A percentile compares a stretch with the other conserved stretches of the same genome.
These are phyloP conservation scores for Jacaranda mimosifolia DNA, from an alignment of 257 asterid genomes.

Conservation along the genomic window DNA sequence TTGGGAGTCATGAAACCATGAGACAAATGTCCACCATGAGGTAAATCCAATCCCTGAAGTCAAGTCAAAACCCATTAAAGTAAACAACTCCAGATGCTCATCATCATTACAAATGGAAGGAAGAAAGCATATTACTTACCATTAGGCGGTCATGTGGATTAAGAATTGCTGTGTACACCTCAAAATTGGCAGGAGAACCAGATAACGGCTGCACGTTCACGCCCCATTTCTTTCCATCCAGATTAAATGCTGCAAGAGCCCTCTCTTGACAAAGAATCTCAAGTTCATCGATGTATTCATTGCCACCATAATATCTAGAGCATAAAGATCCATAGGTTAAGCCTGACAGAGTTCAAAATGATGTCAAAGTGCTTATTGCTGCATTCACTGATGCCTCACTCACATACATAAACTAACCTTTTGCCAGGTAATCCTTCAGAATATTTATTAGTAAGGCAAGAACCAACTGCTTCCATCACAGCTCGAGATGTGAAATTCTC, in stretches of 20 bases:
- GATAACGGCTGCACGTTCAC: slow-evolving; percentile 95
- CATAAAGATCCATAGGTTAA: slow-evolving; percentile 6
- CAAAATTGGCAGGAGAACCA: slow-evolving; percentile 98
- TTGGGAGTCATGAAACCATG: slow-evolving; percentile 98
- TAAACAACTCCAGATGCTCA: slow-evolving; percentile 12
- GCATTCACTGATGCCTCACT: not conserved
- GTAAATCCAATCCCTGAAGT: slow-evolving; percentile 89
- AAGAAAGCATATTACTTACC: slow-evolving; percentile 51
- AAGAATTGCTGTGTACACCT: slow-evolving; percentile 89
- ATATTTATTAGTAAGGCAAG: slow-evolving; percentile 95
- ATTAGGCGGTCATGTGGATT: slow-evolving; percentile 91
- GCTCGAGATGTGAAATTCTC: slow-evolving; percentile 98
- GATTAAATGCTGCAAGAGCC: slow-evolving; percentile 86
- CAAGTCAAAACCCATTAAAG: slow-evolving; percentile 22
- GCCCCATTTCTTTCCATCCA: slow-evolving; percentile 85
- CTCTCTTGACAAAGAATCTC: slow-evolving; percentile 94
- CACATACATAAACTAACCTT: slow-evolving; percentile 56
- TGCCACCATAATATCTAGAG: slow-evolving; percentile 91
- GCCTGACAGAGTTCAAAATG: slow-evolving; percentile 9
- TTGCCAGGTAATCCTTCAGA: slow-evolving; percentile 97
- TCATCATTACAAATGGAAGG: not conserved
- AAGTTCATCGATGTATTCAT: slow-evolving; percentile 84
- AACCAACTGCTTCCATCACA: slow-evolving; percentile 99
- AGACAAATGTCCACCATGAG: slow-evolving; percentile 96
- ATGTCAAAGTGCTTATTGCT: slow-evolving; percentile 4